Conservation (phyloP, 1,284 basidiomycete genomes). For the Ustilago trichophora region DNA sequence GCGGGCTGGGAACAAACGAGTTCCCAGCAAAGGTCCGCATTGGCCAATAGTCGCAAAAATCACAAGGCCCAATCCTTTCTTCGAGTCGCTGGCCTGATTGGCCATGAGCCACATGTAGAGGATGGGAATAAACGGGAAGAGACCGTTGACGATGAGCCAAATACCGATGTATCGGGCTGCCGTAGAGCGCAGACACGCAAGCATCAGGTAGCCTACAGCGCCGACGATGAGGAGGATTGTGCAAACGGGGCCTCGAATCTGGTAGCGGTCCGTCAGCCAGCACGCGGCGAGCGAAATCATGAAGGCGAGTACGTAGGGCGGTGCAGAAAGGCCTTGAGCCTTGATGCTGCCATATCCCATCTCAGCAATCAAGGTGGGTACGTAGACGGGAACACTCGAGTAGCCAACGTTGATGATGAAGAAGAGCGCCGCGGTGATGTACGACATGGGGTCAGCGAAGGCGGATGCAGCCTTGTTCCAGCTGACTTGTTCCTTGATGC, state of each 20-base stretch:
- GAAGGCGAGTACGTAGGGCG: constrained; percentile 59
- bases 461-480: constrained; percentile 39
- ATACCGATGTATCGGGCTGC: constrained; percentile 41
- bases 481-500: constrained; percentile 13
- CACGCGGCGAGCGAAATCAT: constrained; percentile 32
- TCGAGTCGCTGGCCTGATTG: constrained; percentile 52
- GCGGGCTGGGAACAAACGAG: constrained; percentile 47
- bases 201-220: constrained; percentile 55
- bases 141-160: constrained; percentile 50
- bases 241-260: constrained; percentile 52
- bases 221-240: constrained; percentile 48
- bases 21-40: constrained; percentile 54
- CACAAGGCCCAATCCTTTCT: constrained; percentile 48
- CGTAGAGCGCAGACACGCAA: constrained; percentile 42
- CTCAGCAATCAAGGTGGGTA: constrained; percentile 56
- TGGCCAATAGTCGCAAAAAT: constrained; percentile 60
- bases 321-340: constrained; percentile 52
- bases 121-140: constrained; percentile 60
- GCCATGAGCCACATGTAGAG: constrained; percentile 57
- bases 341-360: constrained; percentile 56
- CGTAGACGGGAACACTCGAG: constrained; percentile 59
- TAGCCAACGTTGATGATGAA: constrained; percentile 63
- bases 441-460: constrained; percentile 52
- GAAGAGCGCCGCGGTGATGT: constrained; percentile 45
- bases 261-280: constrained; percentile 41